Percentiles rank a stretch among this genome's conserved stretches.
Evolutionary conservation across 495 filamentous ascomycete genomes (phyloP).

Genomic region (Friedmanniomyces endolithicus): DNA sequence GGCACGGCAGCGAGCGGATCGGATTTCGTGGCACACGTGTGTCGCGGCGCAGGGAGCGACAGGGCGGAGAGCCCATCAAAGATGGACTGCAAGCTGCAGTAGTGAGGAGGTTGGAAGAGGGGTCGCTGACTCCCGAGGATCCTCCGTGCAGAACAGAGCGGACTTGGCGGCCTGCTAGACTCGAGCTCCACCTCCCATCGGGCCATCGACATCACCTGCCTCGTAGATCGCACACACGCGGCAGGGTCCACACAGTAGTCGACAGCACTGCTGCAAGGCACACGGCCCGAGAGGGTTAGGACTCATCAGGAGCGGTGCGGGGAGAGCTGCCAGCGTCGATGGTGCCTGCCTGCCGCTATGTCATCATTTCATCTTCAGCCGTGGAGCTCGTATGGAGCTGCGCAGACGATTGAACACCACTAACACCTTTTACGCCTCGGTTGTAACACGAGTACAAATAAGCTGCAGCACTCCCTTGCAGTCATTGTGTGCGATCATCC

Average conservation of each 20-base stretch:
- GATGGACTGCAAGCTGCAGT: no score
- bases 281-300: background rate
- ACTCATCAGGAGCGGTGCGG: background rate
- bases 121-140: no score
- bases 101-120: no score
- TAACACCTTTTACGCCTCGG: background rate
- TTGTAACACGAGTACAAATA: constrained; percentile 1
- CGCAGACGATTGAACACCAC: background rate
- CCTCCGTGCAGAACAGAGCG: no score
- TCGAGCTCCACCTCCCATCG: no score
- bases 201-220: background rate
- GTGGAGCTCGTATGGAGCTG: background rate
- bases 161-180: no score
- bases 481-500: background rate
- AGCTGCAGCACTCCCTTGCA: constrained; percentile 1
- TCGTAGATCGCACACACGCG: background rate
- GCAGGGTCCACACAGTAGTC: no score
- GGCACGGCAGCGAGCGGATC: no score
- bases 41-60: no score
- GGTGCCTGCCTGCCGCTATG: background rate
- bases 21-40: no score
- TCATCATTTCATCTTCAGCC: no score
- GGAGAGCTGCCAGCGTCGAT: background rate
- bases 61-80: no score
- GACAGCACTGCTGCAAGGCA: background rate